A percentile compares a stretch with the other conserved stretches of the same genome.
These are phyloP conservation scores for Chalciporus sphaerocephalus DNA, from an alignment of 768 basidiomycete species.

Conservation along the genomic window DNA sequence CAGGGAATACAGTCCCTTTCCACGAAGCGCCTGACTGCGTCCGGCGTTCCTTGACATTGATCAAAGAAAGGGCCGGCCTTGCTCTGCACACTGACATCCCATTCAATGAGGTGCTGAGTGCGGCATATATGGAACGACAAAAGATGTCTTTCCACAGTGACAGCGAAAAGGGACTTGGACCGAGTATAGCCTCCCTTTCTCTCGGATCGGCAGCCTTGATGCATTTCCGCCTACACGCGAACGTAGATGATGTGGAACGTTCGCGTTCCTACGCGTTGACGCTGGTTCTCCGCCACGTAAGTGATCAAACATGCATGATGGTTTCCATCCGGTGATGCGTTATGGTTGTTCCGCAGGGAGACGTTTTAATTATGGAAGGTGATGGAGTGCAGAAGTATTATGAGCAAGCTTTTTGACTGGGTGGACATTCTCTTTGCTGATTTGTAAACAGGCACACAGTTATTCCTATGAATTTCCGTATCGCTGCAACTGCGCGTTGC, in stretches of 20 bases:
- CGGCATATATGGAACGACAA: slow-evolving; percentile 82
- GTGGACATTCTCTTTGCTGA: slow-evolving; percentile 10
- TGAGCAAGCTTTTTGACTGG: slow-evolving; percentile 45
- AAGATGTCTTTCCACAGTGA: slow-evolving; percentile 86
- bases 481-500: slow-evolving; percentile 73
- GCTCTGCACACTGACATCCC: slow-evolving; percentile 37
- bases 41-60: slow-evolving; percentile 51
- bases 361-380: slow-evolving; percentile 77
- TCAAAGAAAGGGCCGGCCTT: slow-evolving; percentile 48
- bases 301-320: slow-evolving; percentile 9
- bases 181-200: slow-evolving; percentile 69
- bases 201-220: slow-evolving; percentile 74
- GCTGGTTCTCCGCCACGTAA: slow-evolving; percentile 64
- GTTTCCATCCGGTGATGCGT: slow-evolving; percentile 4
- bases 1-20: slow-evolving; percentile 68
- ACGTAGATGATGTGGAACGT: slow-evolving; percentile 31
- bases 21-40: slow-evolving; percentile 56
- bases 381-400: slow-evolving; percentile 61
- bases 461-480: slow-evolving; percentile 67
- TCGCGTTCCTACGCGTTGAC: slow-evolving; percentile 40
- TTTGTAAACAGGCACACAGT: slow-evolving; percentile 60
- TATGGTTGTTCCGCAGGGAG: slow-evolving; percentile 48
- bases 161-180: slow-evolving; percentile 68
- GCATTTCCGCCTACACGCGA: slow-evolving; percentile 61
- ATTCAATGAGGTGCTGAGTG: slow-evolving; percentile 79